Evolutionary conservation across 2,329 filamentous ascomycete species (phyloP).

Genomic region (Exophiala xenobiotica): DNA sequence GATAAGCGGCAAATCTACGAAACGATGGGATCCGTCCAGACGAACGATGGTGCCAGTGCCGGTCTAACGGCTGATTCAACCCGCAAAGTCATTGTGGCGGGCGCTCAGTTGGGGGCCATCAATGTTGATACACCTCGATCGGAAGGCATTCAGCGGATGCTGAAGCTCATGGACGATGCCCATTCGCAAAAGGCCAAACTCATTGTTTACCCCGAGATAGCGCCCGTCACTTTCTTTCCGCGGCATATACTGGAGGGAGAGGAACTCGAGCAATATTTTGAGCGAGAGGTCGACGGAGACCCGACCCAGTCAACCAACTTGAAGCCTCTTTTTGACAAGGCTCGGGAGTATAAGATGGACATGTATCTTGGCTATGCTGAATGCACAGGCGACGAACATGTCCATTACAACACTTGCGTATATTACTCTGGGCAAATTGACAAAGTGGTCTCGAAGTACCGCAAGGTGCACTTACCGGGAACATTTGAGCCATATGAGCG

Average conservation of each 20-base stretch:
- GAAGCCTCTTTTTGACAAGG: conserved; percentile 51
- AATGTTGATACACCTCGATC: conserved; percentile 43
- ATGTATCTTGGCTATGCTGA: conserved; percentile 57
- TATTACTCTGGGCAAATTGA: conserved; percentile 51
- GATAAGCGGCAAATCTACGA: too few relatives aligned
- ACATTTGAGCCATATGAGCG: conserved; percentile 52
- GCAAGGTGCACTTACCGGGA: conserved; percentile 57
- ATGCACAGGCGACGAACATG: conserved; percentile 42
- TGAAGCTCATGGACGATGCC: conserved; percentile 50
- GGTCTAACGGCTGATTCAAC: conserved; percentile 23
- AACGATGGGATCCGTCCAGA: conserved; percentile 18
- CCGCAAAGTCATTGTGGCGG: conserved; percentile 50
- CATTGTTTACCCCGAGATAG: conserved; percentile 56
- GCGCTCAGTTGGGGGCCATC: conserved; percentile 55
- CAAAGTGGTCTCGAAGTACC: conserved; percentile 52
- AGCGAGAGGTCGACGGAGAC: conserved; percentile 44
- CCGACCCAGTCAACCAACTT: conserved; percentile 44
- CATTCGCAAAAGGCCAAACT: conserved; percentile 47
- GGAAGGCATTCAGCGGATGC: conserved; percentile 50
- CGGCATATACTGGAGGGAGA: conserved; percentile 47
- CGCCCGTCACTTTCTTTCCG: conserved; percentile 59
- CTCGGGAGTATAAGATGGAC: conserved; percentile 50
- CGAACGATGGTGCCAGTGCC: background rate
- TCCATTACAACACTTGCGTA: conserved; percentile 52
- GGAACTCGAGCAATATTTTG: conserved; percentile 53